Evolutionary conservation across 495 filamentous ascomycete genomes (phyloP), one percentile per base, ranked within the genome.

Genomic region (Tuber melanosporum): DNA sequence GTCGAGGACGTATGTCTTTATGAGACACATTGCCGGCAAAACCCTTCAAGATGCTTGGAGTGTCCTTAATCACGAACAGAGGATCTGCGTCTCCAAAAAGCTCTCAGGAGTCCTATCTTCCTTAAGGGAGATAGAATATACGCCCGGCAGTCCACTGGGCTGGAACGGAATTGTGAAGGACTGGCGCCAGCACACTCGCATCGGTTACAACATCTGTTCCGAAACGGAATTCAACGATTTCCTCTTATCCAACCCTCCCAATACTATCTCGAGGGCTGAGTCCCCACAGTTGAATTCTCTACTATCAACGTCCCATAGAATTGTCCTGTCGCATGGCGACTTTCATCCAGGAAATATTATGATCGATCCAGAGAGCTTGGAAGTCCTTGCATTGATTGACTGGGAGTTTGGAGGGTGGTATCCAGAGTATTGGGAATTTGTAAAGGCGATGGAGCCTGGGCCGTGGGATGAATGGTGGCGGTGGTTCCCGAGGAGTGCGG

Each of bases 401-500:
- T 86, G 84, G 85, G 85, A 85, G 72, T 75, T 82, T 74, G 78
- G 80, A 45, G 84, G 85, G 19, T 84, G 78, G 74, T 86, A 86
- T 73, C 84, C 85, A 49, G 82, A 84, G 77, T 84, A 85, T 74
- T 86, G 84, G 85, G 84, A 85, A 74, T 79, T 86, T 80, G 82
- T 83, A 7, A 85, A 85, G 77, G 83, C 85, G 70, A 77, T 79
- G 52, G 52, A 62, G 10, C 52, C 52, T 15, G 52, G 52, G 52
- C 52, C 52, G 52, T 62, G 52, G 52, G n/a, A 32, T 14, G n/a
- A 62, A 9, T 62, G 52, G 52, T 62, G 52, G 52, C 52, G 22
- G n/a, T 62, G 52, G 52, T 62, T 62, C 52, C 52, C 52, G 10
- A 62, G 52, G 52, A 2, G n/a, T 32, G 26, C 52, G n/a, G 52